These are phyloP conservation scores for Hortiboletus flavorubellus DNA, from an alignment of 768 basidiomycete species.

Conservation along the genomic window DNA sequence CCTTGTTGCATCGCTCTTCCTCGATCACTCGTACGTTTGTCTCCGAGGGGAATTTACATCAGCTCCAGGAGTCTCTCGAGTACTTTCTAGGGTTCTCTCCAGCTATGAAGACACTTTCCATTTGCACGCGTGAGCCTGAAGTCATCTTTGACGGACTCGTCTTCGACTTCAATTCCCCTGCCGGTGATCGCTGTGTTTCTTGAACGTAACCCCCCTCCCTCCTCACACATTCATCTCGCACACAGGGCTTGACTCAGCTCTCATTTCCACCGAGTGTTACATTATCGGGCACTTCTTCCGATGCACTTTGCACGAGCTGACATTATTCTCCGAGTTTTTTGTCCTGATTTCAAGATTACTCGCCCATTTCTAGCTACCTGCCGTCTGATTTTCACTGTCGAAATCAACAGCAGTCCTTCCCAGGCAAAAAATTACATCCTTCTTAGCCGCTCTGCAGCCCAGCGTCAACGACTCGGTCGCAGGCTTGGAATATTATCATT, in stretches of 20 bases:
- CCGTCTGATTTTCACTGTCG: not conserved
- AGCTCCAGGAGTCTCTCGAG: not conserved
- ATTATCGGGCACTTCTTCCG: not conserved
- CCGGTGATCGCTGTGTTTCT: not conserved
- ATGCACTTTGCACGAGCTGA: not conserved
- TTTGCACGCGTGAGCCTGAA: not conserved
- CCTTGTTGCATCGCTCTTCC: too few species aligned
- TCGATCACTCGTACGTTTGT: too few species aligned
- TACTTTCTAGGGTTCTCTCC: not conserved
- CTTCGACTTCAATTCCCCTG: not conserved
- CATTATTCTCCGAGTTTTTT: not conserved
- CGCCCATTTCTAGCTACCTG: not conserved
- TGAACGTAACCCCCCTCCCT: not conserved
- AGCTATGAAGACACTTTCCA: not conserved
- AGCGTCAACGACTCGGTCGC: not conserved
- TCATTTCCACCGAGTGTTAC: not conserved
- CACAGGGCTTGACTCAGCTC: not conserved
- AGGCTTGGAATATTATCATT: accelerated
- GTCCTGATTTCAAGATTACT: not conserved
- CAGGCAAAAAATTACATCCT: not conserved
- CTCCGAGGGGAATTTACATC: not conserved
- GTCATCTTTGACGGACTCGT: too few species aligned
- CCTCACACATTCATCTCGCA: not conserved
- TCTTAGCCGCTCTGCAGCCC: not conserved
- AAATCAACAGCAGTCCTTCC: not conserved